Conservation (phyloP, 139 green algal species). For the Chlamydomonas eustigma region DNA sequence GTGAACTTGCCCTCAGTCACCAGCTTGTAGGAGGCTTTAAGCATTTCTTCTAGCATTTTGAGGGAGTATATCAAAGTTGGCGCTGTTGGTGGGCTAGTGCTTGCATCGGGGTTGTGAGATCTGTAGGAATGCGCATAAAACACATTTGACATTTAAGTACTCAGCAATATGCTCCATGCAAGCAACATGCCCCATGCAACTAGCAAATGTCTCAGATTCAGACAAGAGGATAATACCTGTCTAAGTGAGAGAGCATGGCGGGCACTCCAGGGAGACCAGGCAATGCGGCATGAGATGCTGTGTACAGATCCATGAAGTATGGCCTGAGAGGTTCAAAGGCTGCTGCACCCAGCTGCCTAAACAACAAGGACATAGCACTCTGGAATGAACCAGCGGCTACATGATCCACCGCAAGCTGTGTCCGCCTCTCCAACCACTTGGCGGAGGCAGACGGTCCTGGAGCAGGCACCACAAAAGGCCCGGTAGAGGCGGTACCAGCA, state of each 20-base stretch:
- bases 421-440: constrained; percentile 82
- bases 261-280: constrained; percentile 62
- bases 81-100: constrained; percentile 49
- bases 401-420: constrained; percentile 64
- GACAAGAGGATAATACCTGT: too few species aligned
- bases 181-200: too few species aligned
- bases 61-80: constrained; percentile 79
- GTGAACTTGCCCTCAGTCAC: constrained; percentile 98
- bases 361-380: constrained; percentile 89
- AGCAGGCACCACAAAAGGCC: constrained; percentile 62
- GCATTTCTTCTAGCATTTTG: constrained; percentile 58
- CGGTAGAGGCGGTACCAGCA: constrained; percentile 18
- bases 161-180: too few species aligned
- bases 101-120: constrained; percentile 53
- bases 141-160: too few species aligned
- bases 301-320: constrained; percentile 80
- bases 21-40: constrained; percentile 78
- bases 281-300: constrained; percentile 60
- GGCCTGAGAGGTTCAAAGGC: constrained; percentile 86
- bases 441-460: constrained; percentile 68
- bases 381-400: constrained; percentile 82
- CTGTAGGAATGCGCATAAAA: too few species aligned
- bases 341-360: constrained; percentile 85
- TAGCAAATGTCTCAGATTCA: too few species aligned
- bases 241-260: constrained; percentile 61